Base-by-base conservation (phyloP, 164 flowering plant genomes). In the Houttuynia cordata region DNA sequence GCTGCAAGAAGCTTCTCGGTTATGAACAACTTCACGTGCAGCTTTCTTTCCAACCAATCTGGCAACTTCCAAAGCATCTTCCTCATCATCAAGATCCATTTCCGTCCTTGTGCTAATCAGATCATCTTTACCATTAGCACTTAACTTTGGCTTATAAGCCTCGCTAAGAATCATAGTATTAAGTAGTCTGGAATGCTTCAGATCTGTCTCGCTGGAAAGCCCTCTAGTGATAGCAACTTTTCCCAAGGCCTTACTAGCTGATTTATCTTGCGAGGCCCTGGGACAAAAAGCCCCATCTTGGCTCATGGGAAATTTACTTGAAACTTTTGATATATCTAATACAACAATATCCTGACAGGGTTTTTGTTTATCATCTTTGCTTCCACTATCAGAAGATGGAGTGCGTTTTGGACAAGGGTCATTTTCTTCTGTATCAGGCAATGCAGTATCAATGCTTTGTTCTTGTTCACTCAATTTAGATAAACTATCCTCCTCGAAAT, bases 21-120 rank as follows among this genome's bases (percentile, higher is more conserved):
- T 72, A 64, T 76, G 83, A 22, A 63, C 80, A 51, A 83, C 83
- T 69, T 87, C 85, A 65, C 82, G 75, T 70, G 78, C 91, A 40
- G 83, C 92, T 74, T 83, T 86, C 61, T 78, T 79, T 30, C 92
- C 95, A 63, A 90, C 97, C 62, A 78, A 79, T 54, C 86, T 66
- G 70, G 96, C 96, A 64, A 86, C 78, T 73, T 93, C 91, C 66
- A 91, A 66, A 23, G 99, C 84, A 75, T 90, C 97, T 62, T 80
- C 79, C 14, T 85, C 92, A 77, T 79, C 81, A 34, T 86, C 96
- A 30, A 80, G 70, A 42, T 79, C 94, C 70, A 76, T 67, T 64
- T 76, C 80, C 30, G 87, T 72, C 56, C 58, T 65, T 53, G 63
- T 71, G 55, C 66, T 73, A 25, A 64, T 65, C 39, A 61, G 56